phyloP scores from a whole-genome alignment of 2,329 filamentous ascomycete genomes.

The Botrytis deweyae region DNA sequence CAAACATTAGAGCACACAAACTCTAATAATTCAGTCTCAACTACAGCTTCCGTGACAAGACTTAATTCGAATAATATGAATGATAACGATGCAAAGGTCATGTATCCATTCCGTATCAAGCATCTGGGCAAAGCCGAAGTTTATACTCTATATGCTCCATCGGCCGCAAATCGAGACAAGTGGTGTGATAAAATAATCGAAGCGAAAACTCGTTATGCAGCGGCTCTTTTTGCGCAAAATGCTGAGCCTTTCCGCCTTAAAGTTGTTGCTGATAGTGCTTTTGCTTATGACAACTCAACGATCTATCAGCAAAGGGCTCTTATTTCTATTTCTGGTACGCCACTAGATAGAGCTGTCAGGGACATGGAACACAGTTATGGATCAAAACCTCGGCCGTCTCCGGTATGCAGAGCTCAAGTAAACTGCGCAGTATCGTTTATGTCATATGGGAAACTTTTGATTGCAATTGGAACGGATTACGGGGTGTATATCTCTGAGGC shows the following conservation, averaged over 20 bases:
- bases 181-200: constrained; percentile 95
- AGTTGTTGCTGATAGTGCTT: constrained; percentile 89
- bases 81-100: constrained; percentile 48
- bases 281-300: constrained; percentile 65
- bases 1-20: constrained; percentile 65
- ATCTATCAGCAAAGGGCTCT: constrained; percentile 58
- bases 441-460: constrained; percentile 78
- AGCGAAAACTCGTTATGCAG: constrained; percentile 90
- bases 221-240: constrained; percentile 85
- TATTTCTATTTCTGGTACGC: constrained; percentile 84
- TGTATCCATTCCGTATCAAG: constrained; percentile 95
- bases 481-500: constrained; percentile 89
- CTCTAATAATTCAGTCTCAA: constrained; percentile 65
- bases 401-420: constrained; percentile 81
- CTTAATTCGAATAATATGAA: constrained; percentile 46
- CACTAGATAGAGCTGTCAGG: constrained; percentile 83
- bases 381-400: constrained; percentile 64
- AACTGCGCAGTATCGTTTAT: constrained; percentile 93
- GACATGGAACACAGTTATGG: constrained; percentile 83
- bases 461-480: constrained; percentile 92
- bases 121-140: constrained; percentile 85
- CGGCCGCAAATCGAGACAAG: constrained; percentile 70
- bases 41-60: constrained; percentile 47
- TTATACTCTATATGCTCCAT: constrained; percentile 85
- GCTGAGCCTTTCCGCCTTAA: constrained; percentile 92